These are phyloP conservation scores for Viridothelium virens DNA, from an alignment of 495 filamentous ascomycete genomes.

Conservation along the genomic window DNA sequence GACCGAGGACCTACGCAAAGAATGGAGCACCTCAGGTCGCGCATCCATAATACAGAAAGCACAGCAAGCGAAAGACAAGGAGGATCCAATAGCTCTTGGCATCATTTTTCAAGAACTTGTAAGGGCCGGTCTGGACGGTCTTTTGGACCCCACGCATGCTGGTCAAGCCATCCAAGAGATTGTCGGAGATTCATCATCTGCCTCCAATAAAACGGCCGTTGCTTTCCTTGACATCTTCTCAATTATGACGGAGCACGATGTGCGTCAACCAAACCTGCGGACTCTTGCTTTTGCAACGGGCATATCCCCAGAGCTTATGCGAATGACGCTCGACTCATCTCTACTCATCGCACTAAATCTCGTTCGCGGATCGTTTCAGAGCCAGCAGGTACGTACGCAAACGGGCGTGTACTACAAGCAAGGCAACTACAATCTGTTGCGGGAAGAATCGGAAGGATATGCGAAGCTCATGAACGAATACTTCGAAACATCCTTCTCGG, in stretches of 20 bases:
- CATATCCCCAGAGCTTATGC: slow-evolving; percentile 64
- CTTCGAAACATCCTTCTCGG: slow-evolving; percentile 52
- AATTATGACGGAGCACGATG: slow-evolving; percentile 63
- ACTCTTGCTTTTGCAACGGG: slow-evolving; percentile 59
- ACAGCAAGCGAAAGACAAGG: slow-evolving; percentile 44
- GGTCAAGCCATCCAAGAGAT: slow-evolving; percentile 70
- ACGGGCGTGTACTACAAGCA: slow-evolving; percentile 91
- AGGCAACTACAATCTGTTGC: slow-evolving; percentile 88
- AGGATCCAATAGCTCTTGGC: slow-evolving; percentile 57
- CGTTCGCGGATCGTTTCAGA: slow-evolving; percentile 75
- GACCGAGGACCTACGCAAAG: slow-evolving; percentile 34
- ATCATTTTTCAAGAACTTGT: slow-evolving; percentile 81
- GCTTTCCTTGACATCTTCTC: slow-evolving; percentile 78
- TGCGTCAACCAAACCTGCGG: slow-evolving; percentile 37
- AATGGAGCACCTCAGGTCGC: slow-evolving; percentile 26
- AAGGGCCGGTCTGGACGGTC: slow-evolving; percentile 59
- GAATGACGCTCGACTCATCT: slow-evolving; percentile 70
- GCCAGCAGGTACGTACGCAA: slow-evolving; percentile 74
- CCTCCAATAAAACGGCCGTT: slow-evolving; percentile 41
- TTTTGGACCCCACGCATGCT: slow-evolving; percentile 56
- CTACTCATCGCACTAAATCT: slow-evolving; percentile 67
- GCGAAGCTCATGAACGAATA: slow-evolving; percentile 82
- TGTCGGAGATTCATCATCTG: slow-evolving; percentile 46
- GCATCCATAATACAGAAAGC: slow-evolving; percentile 42
- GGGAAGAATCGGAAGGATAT: slow-evolving; percentile 95